A percentile compares a stretch with the other conserved stretches of the same genome.
Conservation (phyloP, 2,329 filamentous ascomycete genomes). For the Sporothrix variecibatus region DNA sequence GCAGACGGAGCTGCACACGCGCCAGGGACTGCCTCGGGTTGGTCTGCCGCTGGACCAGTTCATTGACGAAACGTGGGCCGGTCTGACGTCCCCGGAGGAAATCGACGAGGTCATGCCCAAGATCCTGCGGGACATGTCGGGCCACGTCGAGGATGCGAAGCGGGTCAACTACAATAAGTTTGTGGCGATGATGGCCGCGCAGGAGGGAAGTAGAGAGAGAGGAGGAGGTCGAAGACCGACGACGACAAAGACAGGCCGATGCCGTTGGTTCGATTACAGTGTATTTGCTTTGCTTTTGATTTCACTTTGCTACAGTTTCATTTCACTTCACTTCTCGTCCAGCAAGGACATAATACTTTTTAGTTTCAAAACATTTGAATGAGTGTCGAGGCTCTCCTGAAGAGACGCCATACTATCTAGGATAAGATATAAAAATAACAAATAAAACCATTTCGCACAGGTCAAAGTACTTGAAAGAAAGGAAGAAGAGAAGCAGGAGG, state of each 20-base stretch:
- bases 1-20: constrained; percentile 52
- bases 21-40: constrained; percentile 39
- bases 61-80: constrained; percentile 47
- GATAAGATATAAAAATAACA: neutral
- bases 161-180: constrained; percentile 29
- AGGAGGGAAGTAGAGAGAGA: neutral
- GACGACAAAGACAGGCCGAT: neutral
- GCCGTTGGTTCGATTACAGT: neutral
- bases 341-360: neutral
- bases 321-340: neutral
- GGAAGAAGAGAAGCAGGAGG: neutral
- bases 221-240: neutral
- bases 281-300: neutral
- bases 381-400: neutral
- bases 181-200: neutral
- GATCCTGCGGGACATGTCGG: constrained; percentile 25
- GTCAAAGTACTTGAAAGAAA: neutral
- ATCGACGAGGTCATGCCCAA: constrained; percentile 35
- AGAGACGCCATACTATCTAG: neutral
- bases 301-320: neutral
- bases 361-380: neutral
- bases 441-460: neutral
- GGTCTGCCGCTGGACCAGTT: constrained; percentile 39
- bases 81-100: constrained; percentile 44
- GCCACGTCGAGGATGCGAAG: constrained; percentile 31